Base-by-base conservation (phyloP, 805 yeast species). In the Torulaspora quercuum region DNA sequence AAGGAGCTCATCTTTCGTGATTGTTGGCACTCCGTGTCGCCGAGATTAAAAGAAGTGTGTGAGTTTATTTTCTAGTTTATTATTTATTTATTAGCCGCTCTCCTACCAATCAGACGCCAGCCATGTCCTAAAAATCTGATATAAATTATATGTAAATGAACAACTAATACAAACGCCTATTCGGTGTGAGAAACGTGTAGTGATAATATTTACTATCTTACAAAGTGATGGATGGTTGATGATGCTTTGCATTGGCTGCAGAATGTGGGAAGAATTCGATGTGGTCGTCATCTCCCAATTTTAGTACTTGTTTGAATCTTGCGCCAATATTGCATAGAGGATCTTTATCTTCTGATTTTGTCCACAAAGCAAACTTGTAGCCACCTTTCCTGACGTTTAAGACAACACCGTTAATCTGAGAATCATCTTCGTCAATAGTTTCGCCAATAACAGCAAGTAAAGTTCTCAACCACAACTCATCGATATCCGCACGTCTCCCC, bases 401-500 rank as follows among this genome's bases (percentile, higher is more conserved):
- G 48, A 92, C 95, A 53, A 87, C 85, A 58, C 98, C 98, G 63
- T 85, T 89, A 49, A 92, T 92, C 68, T 87, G 90, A 59, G 82
- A 76, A 40, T 78, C 84, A 49, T 79, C 88, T 48, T 76, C 79
- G 59, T 84, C 92, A 52, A 90, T 80, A 39, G 96, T 86, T 69
- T 89, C 97, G 55, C 98, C 98, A 63, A 92, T 86, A 39, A 86
- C 86, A 33, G 94, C 80, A 52, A 92, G 75, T 57, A 92, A 72
- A 35, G 89, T 79, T 65, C 94, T 73, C 59, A 87, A 78, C 98
- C 97, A 92, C 58, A 86, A 72, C 51, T 88, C 95, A 63, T 89
- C 90, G 61, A 87, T 80, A 44, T 78, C 78, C 29, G 69, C 65
- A 45, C 67, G 63, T 48, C 74, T 82, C 45, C 76, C 73, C 62